Conservation (phyloP, 306 rosid species). For the Corylus americana region DNA sequence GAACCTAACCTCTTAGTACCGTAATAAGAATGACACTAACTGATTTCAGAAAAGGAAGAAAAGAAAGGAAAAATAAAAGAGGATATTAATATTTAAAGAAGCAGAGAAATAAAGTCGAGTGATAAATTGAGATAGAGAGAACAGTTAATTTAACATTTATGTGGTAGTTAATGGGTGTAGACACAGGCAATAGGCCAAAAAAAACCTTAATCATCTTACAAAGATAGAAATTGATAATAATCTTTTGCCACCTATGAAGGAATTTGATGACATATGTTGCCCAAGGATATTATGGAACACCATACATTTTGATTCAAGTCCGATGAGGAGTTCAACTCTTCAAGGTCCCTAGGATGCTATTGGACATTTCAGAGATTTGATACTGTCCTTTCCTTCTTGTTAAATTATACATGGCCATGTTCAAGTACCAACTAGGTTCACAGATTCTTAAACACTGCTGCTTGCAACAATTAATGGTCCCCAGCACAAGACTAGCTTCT, state of each 20-base stretch:
- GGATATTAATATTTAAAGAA: constrained; percentile 1
- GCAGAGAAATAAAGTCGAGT: constrained; percentile 7
- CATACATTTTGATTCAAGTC: constrained; percentile 4
- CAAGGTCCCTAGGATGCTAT: constrained; percentile 4
- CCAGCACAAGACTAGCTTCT: not conserved
- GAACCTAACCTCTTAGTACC: constrained; percentile 27
- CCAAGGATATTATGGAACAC: not conserved
- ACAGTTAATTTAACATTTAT: not conserved
- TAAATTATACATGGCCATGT: not conserved
- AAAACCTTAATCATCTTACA: not conserved
- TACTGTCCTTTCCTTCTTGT: not conserved
- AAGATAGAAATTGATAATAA: not conserved
- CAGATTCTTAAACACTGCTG: not conserved
- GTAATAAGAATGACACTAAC: constrained; percentile 5
- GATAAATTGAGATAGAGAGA: not conserved
- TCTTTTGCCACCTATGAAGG: too few relatives aligned
- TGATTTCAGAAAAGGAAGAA: not conserved
- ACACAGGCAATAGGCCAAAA: constrained; percentile 7
- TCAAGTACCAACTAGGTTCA: not conserved
- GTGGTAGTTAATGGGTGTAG: not conserved
- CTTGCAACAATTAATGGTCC: constrained; percentile 4
- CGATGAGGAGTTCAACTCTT: constrained; percentile 17
- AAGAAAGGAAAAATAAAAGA: constrained; percentile 1
- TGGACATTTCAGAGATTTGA: not conserved
- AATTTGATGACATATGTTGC: too few relatives aligned